These are phyloP conservation scores for Nannochloris sp. DNA, from an alignment of 139 green algal species.

Conservation along the genomic window DNA sequence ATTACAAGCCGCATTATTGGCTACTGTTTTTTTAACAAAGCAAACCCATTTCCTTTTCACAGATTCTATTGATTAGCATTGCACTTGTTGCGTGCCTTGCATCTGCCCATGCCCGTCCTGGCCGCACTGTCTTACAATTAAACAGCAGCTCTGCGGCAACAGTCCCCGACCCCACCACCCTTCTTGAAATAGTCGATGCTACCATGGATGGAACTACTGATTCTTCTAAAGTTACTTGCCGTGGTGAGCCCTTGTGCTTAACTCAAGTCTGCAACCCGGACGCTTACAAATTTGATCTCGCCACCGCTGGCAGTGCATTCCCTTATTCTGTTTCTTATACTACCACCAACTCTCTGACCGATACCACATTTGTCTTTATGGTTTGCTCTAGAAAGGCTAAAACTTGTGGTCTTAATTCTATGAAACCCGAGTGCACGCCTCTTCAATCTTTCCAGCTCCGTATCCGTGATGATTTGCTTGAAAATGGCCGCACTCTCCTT, in stretches of 20 bases:
- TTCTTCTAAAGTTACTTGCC: not conserved
- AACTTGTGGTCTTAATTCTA: not conserved
- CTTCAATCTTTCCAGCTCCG: not conserved
- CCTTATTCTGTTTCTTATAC: not conserved
- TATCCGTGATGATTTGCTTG: conserved; percentile 1
- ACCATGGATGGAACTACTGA: no score
- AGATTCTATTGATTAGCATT: no score
- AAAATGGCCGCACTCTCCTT: not conserved
- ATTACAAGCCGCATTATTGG: no score
- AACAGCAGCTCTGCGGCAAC: no score
- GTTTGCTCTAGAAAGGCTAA: not conserved
- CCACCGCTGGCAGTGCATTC: not conserved
- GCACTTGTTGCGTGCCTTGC: no score
- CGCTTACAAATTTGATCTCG: conserved; percentile 1
- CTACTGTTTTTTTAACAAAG: no score
- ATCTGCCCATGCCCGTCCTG: no score
- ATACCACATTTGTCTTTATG: conserved; percentile 1
- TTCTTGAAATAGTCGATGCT: no score
- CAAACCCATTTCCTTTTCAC: no score
- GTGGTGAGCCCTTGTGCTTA: conserved; percentile 1
- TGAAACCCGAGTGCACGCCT: not conserved
- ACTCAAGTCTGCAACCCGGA: not conserved
- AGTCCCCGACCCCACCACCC: no score
- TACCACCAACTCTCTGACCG: not conserved
- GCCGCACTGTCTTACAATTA: no score